Base-by-base conservation (phyloP, 2,329 filamentous ascomycete species). In the Botrytis fragariae region DNA sequence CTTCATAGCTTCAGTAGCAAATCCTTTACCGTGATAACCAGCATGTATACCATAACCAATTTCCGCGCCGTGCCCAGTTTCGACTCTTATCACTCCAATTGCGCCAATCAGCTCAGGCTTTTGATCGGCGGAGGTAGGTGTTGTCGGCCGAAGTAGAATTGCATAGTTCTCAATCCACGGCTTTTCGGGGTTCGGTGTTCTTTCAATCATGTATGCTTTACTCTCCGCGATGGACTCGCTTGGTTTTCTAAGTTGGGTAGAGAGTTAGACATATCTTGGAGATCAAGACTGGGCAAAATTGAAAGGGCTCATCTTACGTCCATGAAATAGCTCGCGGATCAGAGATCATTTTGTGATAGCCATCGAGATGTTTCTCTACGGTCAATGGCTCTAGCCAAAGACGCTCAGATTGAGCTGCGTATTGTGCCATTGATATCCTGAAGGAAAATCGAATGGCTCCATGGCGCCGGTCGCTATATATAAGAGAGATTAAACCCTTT, bases 141-240 rank as follows among this genome's bases (percentile, higher is more conserved):
- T n/a, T 37, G 29, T 61, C 10, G 70, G 62, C 8, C 72, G 75
- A 22, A 78, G 69, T 12, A 78, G 25, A 54, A 79, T 76, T n/a
- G 77, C 78, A 45, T 75, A 78, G 10, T 74, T 73, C 35, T 76
- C 75, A n/a, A 74, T 74, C 69, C 73, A 75, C 18, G 76, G 75
- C 5, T 75, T 71, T 37, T 76, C 63, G 4, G 61, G 54, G 20
- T 57, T 74, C 10, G 71, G 69, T 1, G 71, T 62, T 25, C 71
- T 57, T 29, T 48, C 61, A 25, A 68, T 22, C 65, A 76, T 73
- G 16, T 44, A 62, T 42, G 62, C 64, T 64, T 69, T 75, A n/a
- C 71, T 73, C n/a, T 72, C 54, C 16, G 29, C 61, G 18, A 75
- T 32, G 14, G 71, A 68, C 37, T 59, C 32, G 16, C 39, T 59